Evolutionary conservation across 176 grass and related monocot genomes (phyloP).

Genomic region (Carex scoparia): DNA sequence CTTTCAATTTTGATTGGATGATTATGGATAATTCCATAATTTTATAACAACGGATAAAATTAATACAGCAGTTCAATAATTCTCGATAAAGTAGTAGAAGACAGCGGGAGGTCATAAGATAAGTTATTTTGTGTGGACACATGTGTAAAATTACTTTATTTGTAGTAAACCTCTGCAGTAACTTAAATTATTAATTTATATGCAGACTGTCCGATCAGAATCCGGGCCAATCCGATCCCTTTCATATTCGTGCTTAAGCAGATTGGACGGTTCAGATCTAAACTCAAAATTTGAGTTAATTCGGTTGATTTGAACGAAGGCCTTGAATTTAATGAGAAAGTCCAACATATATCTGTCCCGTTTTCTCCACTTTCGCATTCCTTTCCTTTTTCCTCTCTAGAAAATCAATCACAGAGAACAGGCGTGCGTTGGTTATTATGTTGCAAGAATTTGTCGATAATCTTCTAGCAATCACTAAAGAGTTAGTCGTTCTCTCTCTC

Average conservation of each 20-base stretch:
- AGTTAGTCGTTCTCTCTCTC: slow-evolving; percentile 24
- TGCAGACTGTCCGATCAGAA: too few species aligned
- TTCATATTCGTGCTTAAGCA: too few species aligned
- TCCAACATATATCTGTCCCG: neutral
- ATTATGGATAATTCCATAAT: too few species aligned
- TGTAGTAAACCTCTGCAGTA: too few species aligned
- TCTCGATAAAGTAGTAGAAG: neutral
- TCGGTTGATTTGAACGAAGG: too few species aligned
- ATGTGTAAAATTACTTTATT: slow-evolving; percentile 9
- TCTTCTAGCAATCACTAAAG: slow-evolving; percentile 73
- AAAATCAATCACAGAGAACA: neutral
- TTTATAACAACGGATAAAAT: too few species aligned
- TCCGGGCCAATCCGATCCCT: too few species aligned
- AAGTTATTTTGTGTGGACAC: neutral
- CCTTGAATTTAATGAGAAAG: neutral
- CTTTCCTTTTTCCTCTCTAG: neutral
- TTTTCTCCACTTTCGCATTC: neutral
- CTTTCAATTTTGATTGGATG: too few species aligned
- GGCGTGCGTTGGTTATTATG: slow-evolving; percentile 31
- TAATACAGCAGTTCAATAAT: neutral
- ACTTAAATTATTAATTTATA: too few species aligned
- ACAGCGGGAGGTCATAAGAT: neutral
- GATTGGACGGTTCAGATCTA: too few species aligned
- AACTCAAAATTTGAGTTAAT: too few species aligned
- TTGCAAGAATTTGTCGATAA: slow-evolving; percentile 70